phyloP scores from a whole-genome alignment of 192 early-diverging fungal species.

The Phlyctochytrium arcticum region DNA sequence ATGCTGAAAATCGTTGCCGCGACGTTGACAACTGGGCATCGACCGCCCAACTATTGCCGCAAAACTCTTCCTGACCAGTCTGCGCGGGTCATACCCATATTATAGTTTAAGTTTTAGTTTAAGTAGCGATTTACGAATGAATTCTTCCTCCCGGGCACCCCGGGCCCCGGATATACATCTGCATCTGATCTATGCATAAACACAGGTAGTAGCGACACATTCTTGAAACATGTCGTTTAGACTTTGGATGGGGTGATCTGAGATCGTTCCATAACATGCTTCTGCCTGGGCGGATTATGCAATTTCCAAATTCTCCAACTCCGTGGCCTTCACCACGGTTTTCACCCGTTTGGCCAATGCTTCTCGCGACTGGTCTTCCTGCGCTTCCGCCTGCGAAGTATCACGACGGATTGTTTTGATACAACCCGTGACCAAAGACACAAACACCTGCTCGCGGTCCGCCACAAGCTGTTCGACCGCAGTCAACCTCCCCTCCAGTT shows the following conservation, averaged over 20 bases:
- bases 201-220: too few relatives aligned
- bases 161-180: too few relatives aligned
- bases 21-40: not conserved
- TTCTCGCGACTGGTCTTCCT: not conserved
- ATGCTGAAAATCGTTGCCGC: conserved; percentile 11
- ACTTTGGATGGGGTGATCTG: too few relatives aligned
- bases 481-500: not conserved
- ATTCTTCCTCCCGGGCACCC: too few relatives aligned
- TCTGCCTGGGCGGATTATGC: not conserved
- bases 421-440: not conserved
- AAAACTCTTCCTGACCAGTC: not conserved
- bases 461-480: not conserved
- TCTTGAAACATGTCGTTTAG: too few relatives aligned
- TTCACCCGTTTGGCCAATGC: not conserved
- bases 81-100: not conserved
- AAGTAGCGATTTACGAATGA: too few relatives aligned
- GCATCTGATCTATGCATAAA: too few relatives aligned
- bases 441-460: not conserved
- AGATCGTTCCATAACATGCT: too few relatives aligned
- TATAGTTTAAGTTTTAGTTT: too few relatives aligned
- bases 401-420: not conserved
- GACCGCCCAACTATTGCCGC: conserved; percentile 1
- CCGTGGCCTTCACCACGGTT: not conserved
- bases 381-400: not conserved
- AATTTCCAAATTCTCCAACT: not conserved